These are phyloP conservation scores for Solanum chmielewskii DNA, from an alignment of 257 asterid species.

Conservation along the genomic window DNA sequence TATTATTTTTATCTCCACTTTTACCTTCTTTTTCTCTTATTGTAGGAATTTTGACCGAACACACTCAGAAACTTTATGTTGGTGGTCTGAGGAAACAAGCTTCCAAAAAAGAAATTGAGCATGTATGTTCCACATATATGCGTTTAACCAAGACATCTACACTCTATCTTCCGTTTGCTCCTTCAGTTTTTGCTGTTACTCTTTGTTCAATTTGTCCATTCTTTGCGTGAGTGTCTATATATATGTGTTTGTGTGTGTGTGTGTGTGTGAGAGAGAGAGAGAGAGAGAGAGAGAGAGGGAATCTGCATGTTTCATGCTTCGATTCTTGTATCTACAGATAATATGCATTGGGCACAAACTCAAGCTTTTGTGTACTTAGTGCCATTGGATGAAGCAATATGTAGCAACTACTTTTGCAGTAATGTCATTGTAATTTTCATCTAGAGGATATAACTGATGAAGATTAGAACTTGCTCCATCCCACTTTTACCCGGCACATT, in stretches of 20 bases:
- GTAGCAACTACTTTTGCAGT: not conserved
- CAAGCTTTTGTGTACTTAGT: not conserved
- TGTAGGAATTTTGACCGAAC: conserved; percentile 39
- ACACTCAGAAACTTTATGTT: conserved; percentile 62
- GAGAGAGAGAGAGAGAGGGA: not conserved
- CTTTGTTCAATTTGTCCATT: not conserved
- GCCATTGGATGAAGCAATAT: not conserved
- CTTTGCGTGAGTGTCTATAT: not conserved
- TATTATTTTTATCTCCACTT: conserved; percentile 2
- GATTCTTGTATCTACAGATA: not conserved
- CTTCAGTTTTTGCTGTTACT: not conserved
- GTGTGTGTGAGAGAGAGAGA: no score
- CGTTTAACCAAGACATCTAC: not conserved
- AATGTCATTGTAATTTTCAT: not conserved
- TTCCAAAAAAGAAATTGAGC: conserved; percentile 54
- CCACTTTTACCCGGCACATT: not conserved
- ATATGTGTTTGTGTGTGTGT: no score
- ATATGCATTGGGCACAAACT: not conserved
- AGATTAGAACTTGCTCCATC: not conserved
- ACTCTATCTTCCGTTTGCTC: not conserved
- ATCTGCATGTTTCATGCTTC: not conserved
- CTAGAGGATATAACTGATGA: not conserved
- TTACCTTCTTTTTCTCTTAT: conserved; percentile 5
- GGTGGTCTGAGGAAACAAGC: conserved; percentile 69
- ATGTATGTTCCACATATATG: conserved; percentile 30